A percentile compares a stretch with the other conserved stretches of the same genome.
These are phyloP conservation scores for Cercospora beticola DNA, from an alignment of 2,329 filamentous ascomycete genomes.

Conservation along the genomic window DNA sequence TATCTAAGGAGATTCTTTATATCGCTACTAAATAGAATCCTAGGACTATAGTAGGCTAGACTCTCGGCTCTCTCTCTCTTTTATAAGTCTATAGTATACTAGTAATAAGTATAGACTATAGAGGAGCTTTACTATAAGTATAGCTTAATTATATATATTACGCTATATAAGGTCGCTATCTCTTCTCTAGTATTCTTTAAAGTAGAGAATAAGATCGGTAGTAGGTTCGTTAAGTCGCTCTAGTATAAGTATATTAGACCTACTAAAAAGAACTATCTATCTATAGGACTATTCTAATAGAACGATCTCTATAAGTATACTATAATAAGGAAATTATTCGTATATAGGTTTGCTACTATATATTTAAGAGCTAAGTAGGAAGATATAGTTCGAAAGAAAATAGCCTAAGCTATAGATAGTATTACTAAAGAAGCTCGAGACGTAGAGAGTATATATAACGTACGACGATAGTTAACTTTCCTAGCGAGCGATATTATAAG, in stretches of 20 bases:
- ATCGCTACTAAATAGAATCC: constrained; percentile 29
- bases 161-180: constrained; percentile 28
- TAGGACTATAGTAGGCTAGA: constrained; percentile 31
- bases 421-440: constrained; percentile 30
- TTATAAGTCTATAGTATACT: constrained; percentile 37
- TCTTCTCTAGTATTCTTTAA: constrained; percentile 29
- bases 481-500: constrained; percentile 43
- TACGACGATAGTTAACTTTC: constrained; percentile 44
- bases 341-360: constrained; percentile 38
- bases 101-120: constrained; percentile 35
- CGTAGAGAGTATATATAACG: constrained; percentile 34
- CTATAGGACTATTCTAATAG: not conserved
- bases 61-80: constrained; percentile 37
- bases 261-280: not conserved
- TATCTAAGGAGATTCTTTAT: not conserved
- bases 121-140: constrained; percentile 39
- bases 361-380: constrained; percentile 42
- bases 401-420: constrained; percentile 32
- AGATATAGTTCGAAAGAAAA: constrained; percentile 35
- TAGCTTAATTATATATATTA: constrained; percentile 31
- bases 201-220: constrained; percentile 30
- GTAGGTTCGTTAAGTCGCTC: constrained; percentile 30
- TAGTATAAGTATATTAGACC: constrained; percentile 29
- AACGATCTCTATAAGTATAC: constrained; percentile 32
- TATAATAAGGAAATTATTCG: constrained; percentile 39